Base-by-base conservation (phyloP, 306 rosid species). In the Cicer judaicum region DNA sequence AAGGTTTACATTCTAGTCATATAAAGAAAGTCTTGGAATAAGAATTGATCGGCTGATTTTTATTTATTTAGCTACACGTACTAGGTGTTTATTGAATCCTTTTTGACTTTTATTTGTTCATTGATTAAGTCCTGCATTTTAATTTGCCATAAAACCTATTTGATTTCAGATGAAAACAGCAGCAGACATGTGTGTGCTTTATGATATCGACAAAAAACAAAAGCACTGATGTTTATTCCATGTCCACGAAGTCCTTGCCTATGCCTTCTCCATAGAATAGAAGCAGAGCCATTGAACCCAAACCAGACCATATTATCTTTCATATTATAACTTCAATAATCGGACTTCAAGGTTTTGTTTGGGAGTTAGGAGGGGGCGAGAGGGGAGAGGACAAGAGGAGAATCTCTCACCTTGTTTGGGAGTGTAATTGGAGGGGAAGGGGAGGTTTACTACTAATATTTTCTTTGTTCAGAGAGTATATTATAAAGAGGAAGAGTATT, bases 121-220 rank as follows among this genome's bases (percentile, higher is more conserved):
- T 77, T 57, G 11, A 15, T 57, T 7, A 49, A 68, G 41, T 60
- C 75, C 64, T 73, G 59, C 21, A 46, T 39, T 63, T 61, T 78
- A 18, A 61, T 77, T 53, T 72, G 36, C 55, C 1, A 21, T 24
- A 65, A 55, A 6, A 14, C 34, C 70, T 41, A 55, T 66, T 74
- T 68, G 76, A 21, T 84, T 83, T 76, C 96, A 89, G 97, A 82
- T 92, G 90, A 92, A 92, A 87, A 88, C 97, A 5, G 97, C 97
- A 12, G 89, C 96, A 24, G 97, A 92, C 73, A 83, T 66, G 39
- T 89, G 97, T 39, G 91, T 81, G 74, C 91, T 92, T 74, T 79
- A 88, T 72, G 97, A 92, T 74, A 88, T 85, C 41, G 81, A 88
- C 77, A 84, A 82, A 68, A 89, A 86, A 80, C 96, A 82, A 49